phyloP scores from a whole-genome alignment of 371 early-diverging fungal species.

The Haplosporangium sp. region DNA sequence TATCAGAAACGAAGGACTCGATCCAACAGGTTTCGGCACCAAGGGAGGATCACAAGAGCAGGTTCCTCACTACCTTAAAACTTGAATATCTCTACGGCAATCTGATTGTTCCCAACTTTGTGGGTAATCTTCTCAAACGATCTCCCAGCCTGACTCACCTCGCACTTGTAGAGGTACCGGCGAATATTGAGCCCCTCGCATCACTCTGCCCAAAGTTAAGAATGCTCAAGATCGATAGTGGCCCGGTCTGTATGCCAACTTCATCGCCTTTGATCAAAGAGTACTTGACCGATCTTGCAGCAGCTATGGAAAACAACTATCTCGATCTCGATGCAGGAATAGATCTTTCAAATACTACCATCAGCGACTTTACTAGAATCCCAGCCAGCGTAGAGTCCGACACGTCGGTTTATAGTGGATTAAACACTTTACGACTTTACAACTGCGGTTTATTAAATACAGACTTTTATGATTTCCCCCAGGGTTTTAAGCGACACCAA shows the following conservation, averaged over 20 bases:
- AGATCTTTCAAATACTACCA: background rate
- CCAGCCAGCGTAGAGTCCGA: background rate
- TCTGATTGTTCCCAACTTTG: background rate
- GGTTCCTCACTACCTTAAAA: slow-evolving; percentile 6
- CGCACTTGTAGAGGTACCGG: background rate
- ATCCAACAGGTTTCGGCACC: background rate
- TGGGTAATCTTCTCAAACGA: slow-evolving; percentile 1
- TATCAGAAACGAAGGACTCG: too few species aligned
- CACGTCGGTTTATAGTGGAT: background rate
- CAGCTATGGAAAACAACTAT: too few species aligned
- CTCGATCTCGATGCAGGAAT: too few species aligned
- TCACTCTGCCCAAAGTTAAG: slow-evolving; percentile 20
- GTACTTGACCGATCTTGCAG: background rate
- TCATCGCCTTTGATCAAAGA: background rate
- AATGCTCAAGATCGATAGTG: slow-evolving; percentile 7
- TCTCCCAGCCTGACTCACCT: slow-evolving; percentile 21
- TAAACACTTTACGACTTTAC: slow-evolving; percentile 4
- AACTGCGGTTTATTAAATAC: background rate
- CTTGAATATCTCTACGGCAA: slow-evolving; percentile 4
- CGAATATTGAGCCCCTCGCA: slow-evolving; percentile 4
- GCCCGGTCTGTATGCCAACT: background rate
- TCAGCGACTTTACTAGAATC: background rate
- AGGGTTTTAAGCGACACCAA: slow-evolving; percentile 9
- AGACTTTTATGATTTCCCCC: background rate
- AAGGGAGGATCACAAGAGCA: background rate